Evolutionary conservation across 73 alveolate species (phyloP), one percentile per base, ranked within the genome.

Genomic region (Symbiodinium natans): DNA sequence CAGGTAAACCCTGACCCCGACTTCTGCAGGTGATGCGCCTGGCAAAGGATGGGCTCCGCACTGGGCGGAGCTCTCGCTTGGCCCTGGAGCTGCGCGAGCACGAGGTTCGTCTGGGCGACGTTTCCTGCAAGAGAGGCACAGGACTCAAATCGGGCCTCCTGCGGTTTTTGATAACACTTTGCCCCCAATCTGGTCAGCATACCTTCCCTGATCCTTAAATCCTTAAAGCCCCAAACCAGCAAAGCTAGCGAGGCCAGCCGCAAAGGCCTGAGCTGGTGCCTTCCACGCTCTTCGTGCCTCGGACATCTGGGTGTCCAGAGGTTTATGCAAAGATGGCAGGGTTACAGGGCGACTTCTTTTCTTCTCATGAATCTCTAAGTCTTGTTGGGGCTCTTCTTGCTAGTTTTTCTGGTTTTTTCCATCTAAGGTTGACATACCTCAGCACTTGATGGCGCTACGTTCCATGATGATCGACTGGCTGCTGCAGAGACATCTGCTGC

Each of bases 191-290:
- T n/a, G n/a, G n/a, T n/a, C n/a, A n/a, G n/a, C n/a, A n/a, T n/a
- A n/a, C n/a, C n/a, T n/a, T n/a, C n/a, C n/a, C n/a, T n/a, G n/a
- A n/a, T n/a, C n/a, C n/a, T n/a, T n/a, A n/a, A n/a, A n/a, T n/a
- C n/a, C n/a, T n/a, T n/a, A n/a, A n/a, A n/a, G n/a, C n/a, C n/a
- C n/a, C n/a, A n/a, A n/a, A n/a, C n/a, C n/a, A n/a, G n/a, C n/a
- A n/a, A n/a, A n/a, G n/a, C n/a, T n/a, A n/a, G n/a, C n/a, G n/a
- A n/a, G 82, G 39, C 36, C 36, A 29, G 10, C 39, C 82, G 29
- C 59, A 87, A 21, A 39, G 94, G 13, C 94, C 94, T 23, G 94
- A 87, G 63, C 84, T 87, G 85, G 94, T 87, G 40, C 94, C 94
- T 6, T 34, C 83, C 68, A 87, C 94, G 9, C 41, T 87, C 33